A percentile compares a stretch with the other conserved stretches of the same genome.
Conservation (phyloP, 2,329 filamentous ascomycete genomes). For the Pseudogymnoascus sp. region DNA sequence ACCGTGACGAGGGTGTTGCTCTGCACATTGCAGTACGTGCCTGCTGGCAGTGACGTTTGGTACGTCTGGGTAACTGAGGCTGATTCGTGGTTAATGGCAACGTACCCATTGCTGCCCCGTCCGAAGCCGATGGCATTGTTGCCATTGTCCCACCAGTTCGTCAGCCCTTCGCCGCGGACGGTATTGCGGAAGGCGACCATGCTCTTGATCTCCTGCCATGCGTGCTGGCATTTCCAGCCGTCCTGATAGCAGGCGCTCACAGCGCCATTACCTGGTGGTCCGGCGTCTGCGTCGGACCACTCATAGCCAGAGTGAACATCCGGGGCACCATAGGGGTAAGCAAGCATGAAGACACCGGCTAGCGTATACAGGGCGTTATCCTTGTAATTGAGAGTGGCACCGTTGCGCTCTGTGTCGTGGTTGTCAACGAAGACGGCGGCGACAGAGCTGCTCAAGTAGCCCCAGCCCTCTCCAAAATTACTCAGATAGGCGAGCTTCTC, state of each 20-base stretch:
- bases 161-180: not conserved
- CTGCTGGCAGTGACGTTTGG: not conserved
- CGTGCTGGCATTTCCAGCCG: not conserved
- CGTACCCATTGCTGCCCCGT: not conserved
- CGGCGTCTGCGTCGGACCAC: not conserved
- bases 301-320: not conserved
- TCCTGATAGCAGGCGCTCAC: not conserved
- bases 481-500: not conserved
- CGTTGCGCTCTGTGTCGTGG: conserved; percentile 1
- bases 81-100: not conserved
- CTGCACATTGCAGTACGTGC: conserved; percentile 1
- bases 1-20: not conserved
- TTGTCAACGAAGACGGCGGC: not conserved
- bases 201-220: not conserved
- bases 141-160: conserved; percentile 1
- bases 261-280: not conserved
- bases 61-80: not conserved
- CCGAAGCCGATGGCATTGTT: not conserved
- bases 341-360: not conserved
- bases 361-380: not conserved
- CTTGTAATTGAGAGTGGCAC: not conserved
- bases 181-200: not conserved
- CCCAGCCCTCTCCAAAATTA: not conserved
- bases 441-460: not conserved
- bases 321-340: not conserved